These are phyloP conservation scores for Kwoniella shivajii DNA, from an alignment of 1,284 basidiomycete genomes.

Conservation along the genomic window DNA sequence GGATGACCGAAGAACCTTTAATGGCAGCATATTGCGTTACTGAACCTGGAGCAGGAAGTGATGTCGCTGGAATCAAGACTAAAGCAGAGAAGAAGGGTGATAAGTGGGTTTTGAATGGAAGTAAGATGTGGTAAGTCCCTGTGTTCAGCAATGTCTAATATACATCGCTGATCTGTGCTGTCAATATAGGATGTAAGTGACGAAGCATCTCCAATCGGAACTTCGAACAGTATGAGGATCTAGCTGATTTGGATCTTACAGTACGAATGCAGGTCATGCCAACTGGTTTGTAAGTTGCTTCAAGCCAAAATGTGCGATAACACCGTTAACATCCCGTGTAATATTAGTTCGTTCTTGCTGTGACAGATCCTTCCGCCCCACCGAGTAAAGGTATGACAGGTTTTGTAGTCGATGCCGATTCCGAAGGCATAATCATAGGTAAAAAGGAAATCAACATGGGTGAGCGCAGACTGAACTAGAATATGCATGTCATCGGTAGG, in stretches of 20 bases:
- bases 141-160: conserved; percentile 7
- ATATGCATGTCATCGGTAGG: neutral
- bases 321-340: neutral
- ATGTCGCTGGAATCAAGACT: conserved; percentile 59
- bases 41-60: conserved; percentile 60
- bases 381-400: conserved; percentile 59
- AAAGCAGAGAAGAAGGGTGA: conserved; percentile 58
- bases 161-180: neutral
- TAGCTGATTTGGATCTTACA: conserved; percentile 16
- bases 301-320: neutral
- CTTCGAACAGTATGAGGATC: no score
- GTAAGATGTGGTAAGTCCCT: conserved; percentile 58
- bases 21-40: conserved; percentile 62
- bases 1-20: conserved; percentile 61
- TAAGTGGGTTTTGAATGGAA: conserved; percentile 53
- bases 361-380: conserved; percentile 57
- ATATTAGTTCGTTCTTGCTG: conserved; percentile 61
- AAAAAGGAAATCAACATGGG: conserved; percentile 65
- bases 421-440: conserved; percentile 56
- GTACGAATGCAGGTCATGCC: conserved; percentile 59
- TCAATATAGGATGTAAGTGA: conserved; percentile 41
- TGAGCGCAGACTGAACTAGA: conserved; percentile 9
- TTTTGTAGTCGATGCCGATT: conserved; percentile 61
- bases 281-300: conserved; percentile 52
- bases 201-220: neutral